Evolutionary conservation across 2,329 filamentous ascomycete species (phyloP).

Genomic region (Colletotrichum godetiae): DNA sequence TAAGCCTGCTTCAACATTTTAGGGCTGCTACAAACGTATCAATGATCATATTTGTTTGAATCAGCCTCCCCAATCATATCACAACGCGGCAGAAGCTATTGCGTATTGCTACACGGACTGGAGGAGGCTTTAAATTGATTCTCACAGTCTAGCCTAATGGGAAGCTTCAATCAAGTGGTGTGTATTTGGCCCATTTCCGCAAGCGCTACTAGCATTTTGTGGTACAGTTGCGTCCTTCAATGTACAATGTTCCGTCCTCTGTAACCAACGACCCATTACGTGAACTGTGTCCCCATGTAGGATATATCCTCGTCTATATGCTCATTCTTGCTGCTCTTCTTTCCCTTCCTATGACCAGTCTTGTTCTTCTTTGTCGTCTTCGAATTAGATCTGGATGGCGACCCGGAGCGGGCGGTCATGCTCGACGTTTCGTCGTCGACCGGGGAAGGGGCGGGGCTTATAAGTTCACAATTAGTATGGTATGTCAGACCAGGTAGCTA

Average conservation of each 20-base stretch:
- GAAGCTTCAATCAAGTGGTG: background rate
- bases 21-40: background rate
- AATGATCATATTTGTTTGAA: background rate
- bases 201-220: background rate
- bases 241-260: too few species aligned
- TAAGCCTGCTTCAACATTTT: background rate
- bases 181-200: background rate
- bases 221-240: too few species aligned
- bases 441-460: background rate
- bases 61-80: background rate
- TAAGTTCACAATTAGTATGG: background rate
- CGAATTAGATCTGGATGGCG: background rate
- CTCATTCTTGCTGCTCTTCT: background rate
- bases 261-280: background rate
- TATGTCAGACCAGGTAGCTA: background rate
- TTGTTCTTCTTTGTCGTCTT: background rate
- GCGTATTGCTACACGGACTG: background rate
- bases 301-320: background rate
- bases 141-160: background rate
- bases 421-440: background rate
- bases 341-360: background rate
- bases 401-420: background rate
- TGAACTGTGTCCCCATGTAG: background rate
- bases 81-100: background rate
- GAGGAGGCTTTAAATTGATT: background rate